A percentile compares a stretch with the other conserved stretches of the same genome.
These are phyloP conservation scores for Alternaria sp. DNA, from an alignment of 2,329 filamentous ascomycete genomes.

Conservation along the genomic window DNA sequence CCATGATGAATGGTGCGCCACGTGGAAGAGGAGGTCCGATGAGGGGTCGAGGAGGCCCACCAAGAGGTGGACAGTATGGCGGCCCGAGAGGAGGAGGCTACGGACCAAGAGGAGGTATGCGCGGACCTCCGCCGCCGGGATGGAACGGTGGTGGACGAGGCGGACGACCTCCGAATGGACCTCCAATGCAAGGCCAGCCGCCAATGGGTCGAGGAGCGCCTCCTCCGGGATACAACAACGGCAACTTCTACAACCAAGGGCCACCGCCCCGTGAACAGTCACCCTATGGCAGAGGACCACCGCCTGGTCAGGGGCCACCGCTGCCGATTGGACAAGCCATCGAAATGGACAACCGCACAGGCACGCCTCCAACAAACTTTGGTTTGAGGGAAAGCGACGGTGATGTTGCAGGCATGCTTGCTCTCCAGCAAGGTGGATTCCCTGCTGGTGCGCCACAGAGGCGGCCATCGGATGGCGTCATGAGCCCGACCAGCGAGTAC, in stretches of 20 bases:
- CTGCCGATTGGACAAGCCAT: constrained; percentile 67
- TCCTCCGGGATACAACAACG: constrained; percentile 52
- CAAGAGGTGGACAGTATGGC: constrained; percentile 43
- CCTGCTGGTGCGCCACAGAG: constrained; percentile 35
- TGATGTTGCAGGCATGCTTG: constrained; percentile 76
- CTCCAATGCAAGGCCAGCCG: constrained; percentile 42
- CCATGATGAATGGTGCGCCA: constrained; percentile 44
- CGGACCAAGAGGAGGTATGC: constrained; percentile 47
- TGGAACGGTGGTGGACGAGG: constrained; percentile 48
- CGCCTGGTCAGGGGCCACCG: constrained; percentile 46
- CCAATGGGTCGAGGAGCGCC: constrained; percentile 50
- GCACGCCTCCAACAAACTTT: constrained; percentile 43
- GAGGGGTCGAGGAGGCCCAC: constrained; percentile 49
- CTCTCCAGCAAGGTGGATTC: constrained; percentile 64
- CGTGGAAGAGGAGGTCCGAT: constrained; percentile 51
- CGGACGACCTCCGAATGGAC: constrained; percentile 39
- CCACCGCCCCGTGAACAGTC: constrained; percentile 49
- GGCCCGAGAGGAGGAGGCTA: constrained; percentile 46
- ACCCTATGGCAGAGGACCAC: constrained; percentile 63
- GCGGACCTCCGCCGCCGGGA: constrained; percentile 50
- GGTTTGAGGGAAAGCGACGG: constrained; percentile 67
- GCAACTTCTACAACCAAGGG: constrained; percentile 41
- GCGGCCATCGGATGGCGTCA: constrained; percentile 28
- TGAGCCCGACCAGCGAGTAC: constrained; percentile 72
- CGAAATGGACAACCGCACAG: constrained; percentile 74